Evolutionary conservation across 805 yeast species (phyloP).

Genomic region (Candida nitratophila): DNA sequence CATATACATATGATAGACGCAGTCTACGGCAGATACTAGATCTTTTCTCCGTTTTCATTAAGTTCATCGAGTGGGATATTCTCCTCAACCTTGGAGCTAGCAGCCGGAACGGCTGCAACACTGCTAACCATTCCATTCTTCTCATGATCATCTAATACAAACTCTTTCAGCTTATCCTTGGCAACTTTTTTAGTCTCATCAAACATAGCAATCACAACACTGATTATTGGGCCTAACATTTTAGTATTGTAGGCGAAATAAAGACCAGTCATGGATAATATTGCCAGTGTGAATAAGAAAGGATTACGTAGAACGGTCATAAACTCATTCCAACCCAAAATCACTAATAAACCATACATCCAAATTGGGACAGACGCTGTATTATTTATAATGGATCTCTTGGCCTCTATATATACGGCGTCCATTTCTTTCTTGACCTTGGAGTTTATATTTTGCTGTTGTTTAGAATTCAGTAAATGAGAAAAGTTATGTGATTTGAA

Average conservation of each 20-base stretch:
- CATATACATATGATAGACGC: no score
- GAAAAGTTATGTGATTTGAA: constrained; percentile 36
- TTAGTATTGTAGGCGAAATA: constrained; percentile 66
- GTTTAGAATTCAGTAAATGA: constrained; percentile 48
- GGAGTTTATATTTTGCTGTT: constrained; percentile 47
- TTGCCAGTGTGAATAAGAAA: constrained; percentile 55
- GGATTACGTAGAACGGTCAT: constrained; percentile 85
- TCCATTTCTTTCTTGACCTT: constrained; percentile 73
- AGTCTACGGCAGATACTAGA: no score
- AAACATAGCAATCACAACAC: constrained; percentile 49
- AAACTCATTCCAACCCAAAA: constrained; percentile 94
- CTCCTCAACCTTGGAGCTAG: background rate
- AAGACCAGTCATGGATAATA: constrained; percentile 51
- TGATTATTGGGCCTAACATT: constrained; percentile 68
- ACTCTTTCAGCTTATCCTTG: constrained; percentile 52
- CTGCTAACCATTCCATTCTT: background rate
- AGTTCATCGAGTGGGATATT: constrained; percentile 3
- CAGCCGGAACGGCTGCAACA: background rate
- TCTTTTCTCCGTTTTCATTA: constrained; percentile 3
- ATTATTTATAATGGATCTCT: constrained; percentile 73
- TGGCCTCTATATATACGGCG: constrained; percentile 77
- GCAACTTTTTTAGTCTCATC: constrained; percentile 51
- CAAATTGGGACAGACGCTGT: constrained; percentile 78
- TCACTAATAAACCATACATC: constrained; percentile 63
- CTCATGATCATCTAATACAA: constrained; percentile 43